phyloP scores from a whole-genome alignment of 495 filamentous ascomycete genomes.

The Antarctomyces pellizariae region DNA sequence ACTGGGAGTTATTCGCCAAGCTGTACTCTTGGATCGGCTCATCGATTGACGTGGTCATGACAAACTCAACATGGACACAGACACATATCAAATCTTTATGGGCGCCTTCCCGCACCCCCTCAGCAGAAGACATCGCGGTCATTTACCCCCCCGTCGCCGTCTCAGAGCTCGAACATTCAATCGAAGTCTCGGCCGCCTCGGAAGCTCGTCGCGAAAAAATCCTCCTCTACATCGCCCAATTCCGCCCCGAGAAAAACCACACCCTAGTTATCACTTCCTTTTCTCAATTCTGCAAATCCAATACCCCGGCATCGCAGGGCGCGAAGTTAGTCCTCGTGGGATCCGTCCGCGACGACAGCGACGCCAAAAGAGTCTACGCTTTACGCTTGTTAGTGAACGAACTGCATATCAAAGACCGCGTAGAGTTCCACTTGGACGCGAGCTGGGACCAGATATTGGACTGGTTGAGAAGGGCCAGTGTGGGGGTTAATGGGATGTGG shows the following conservation, averaged over 20 bases:
- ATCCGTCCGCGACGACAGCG: conserved; percentile 59
- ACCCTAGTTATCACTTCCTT: conserved; percentile 64
- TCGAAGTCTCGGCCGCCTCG: conserved; percentile 40
- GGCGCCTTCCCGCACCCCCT: conserved; percentile 29
- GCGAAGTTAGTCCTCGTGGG: conserved; percentile 65
- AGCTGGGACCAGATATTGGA: conserved; percentile 65
- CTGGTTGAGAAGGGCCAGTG: conserved; percentile 44
- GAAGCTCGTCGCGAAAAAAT: conserved; percentile 41
- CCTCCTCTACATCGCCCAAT: conserved; percentile 86
- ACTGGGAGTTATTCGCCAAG: conserved; percentile 69
- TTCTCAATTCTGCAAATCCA: conserved; percentile 33
- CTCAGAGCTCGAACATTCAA: conserved; percentile 44
- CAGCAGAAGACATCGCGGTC: conserved; percentile 31
- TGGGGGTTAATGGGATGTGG: conserved; percentile 97
- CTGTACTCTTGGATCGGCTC: conserved; percentile 63
- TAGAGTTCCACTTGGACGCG: conserved; percentile 74
- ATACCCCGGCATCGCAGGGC: conserved; percentile 19
- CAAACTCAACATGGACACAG: conserved; percentile 87
- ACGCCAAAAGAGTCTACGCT: conserved; percentile 76
- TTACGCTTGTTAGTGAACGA: conserved; percentile 75
- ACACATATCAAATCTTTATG: conserved; percentile 62
- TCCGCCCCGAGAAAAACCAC: conserved; percentile 94
- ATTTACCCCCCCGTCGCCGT: conserved; percentile 89
- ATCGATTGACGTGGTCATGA: conserved; percentile 80
- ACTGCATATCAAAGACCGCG: conserved; percentile 55